Conservation (phyloP, 352 stramenopile genomes). For the Aphanomyces cochlioides region DNA sequence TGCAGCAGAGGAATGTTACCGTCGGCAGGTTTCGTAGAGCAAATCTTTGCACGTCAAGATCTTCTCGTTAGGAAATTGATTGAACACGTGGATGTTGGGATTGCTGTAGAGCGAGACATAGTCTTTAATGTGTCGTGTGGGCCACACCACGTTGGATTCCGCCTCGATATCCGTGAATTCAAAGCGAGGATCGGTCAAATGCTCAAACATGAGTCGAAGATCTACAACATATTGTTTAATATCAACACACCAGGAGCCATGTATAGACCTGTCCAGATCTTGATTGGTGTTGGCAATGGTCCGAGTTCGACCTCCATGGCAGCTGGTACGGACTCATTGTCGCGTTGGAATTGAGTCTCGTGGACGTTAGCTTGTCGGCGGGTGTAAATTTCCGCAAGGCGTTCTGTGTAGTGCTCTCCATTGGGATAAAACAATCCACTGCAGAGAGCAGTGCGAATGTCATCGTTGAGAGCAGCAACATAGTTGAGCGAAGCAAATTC, state of each 20-base stretch:
- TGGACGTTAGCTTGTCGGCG: constrained; percentile 28
- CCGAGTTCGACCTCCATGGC: constrained; percentile 31
- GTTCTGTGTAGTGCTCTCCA: constrained; percentile 34
- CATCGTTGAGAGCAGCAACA: constrained; percentile 36
- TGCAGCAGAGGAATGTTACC: constrained; percentile 32
- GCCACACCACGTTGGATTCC: constrained; percentile 49
- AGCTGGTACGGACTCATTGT: constrained; percentile 39
- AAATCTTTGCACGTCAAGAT: constrained; percentile 58
- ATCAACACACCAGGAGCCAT: background rate
- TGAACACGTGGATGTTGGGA: constrained; percentile 48
- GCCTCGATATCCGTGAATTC: constrained; percentile 42
- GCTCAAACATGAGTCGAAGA: constrained; percentile 40
- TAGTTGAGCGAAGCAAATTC: constrained; percentile 51
- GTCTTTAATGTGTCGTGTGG: constrained; percentile 52
- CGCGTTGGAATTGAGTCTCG: constrained; percentile 18
- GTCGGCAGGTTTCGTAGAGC: constrained; percentile 57
- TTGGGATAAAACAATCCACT: constrained; percentile 44
- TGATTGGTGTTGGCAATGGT: constrained; percentile 4
- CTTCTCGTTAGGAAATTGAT: constrained; percentile 62
- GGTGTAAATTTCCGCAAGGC: constrained; percentile 36
- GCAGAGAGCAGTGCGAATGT: constrained; percentile 42
- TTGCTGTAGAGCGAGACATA: constrained; percentile 46
- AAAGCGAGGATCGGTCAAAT: constrained; percentile 45
- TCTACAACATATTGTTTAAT: constrained; percentile 32
- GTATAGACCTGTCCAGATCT: constrained; percentile 17